These are phyloP conservation scores for Candida tropicalis DNA, from an alignment of 1,139 yeast species.

Conservation along the genomic window DNA sequence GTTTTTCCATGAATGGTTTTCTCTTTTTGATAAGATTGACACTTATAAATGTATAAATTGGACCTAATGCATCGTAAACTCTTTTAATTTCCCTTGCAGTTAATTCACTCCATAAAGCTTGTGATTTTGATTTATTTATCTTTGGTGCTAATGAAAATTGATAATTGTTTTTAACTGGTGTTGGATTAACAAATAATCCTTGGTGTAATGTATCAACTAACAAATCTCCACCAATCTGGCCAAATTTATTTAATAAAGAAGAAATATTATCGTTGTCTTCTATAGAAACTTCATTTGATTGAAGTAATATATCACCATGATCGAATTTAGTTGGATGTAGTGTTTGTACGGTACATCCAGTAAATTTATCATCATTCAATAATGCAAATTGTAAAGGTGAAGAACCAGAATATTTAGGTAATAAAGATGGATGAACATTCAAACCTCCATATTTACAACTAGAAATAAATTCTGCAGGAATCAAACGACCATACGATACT, in stretches of 20 bases:
- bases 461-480: conserved; percentile 61
- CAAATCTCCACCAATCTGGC: conserved; percentile 59
- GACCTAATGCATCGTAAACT: conserved; percentile 59
- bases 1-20: conserved; percentile 26
- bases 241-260: conserved; percentile 51
- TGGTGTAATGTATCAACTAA: conserved; percentile 48
- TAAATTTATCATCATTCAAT: conserved; percentile 56
- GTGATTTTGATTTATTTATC: conserved; percentile 41
- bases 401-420: conserved; percentile 85
- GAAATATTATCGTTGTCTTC: conserved; percentile 41
- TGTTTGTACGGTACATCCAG: conserved; percentile 92
- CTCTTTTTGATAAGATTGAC: conserved; percentile 34
- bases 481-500: conserved; percentile 83
- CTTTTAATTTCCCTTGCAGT: conserved; percentile 45
- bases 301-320: conserved; percentile 70
- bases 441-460: conserved; percentile 65
- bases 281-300: conserved; percentile 48
- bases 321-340: conserved; percentile 88
- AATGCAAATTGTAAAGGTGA: conserved; percentile 87
- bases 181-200: conserved; percentile 20
- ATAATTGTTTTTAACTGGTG: conserved; percentile 21
- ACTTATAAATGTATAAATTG: conserved; percentile 51
- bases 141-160: conserved; percentile 61
- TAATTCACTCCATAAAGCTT: conserved; percentile 47
- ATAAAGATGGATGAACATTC: conserved; percentile 89